These are phyloP conservation scores for Cordyceps sp. DNA, from an alignment of 2,329 filamentous ascomycete species.

Conservation along the genomic window DNA sequence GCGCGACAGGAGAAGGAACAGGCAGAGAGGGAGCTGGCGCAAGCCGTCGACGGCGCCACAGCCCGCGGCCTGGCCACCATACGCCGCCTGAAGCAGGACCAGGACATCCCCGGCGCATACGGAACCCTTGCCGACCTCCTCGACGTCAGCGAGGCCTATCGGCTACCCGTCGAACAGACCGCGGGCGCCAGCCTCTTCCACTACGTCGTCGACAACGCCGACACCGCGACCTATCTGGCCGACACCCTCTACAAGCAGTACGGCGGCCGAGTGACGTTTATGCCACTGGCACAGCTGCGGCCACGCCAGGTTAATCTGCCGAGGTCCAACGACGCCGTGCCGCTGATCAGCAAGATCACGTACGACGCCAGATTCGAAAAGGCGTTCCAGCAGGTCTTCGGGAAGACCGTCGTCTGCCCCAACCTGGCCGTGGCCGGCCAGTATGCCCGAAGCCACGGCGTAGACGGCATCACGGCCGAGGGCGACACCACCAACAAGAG, in stretches of 20 bases:
- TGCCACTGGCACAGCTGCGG: constrained; percentile 73
- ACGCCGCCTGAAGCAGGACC: constrained; percentile 62
- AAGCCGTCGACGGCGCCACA: constrained; percentile 81
- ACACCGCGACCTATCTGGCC: constrained; percentile 68
- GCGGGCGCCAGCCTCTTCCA: constrained; percentile 89
- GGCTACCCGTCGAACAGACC: constrained; percentile 80
- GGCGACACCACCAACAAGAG: constrained; percentile 92
- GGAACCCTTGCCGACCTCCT: constrained; percentile 90
- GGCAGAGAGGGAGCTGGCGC: constrained; percentile 60
- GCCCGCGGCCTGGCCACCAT: constrained; percentile 77
- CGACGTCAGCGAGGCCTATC: constrained; percentile 68
- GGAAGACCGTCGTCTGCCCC: constrained; percentile 85
- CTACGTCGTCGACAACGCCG: constrained; percentile 84
- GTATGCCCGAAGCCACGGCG: constrained; percentile 79
- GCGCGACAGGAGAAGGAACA: constrained; percentile 61
- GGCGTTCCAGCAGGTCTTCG: constrained; percentile 90
- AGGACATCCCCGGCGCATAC: constrained; percentile 72
- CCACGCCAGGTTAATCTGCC: constrained; percentile 60
- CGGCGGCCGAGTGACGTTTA: constrained; percentile 81
- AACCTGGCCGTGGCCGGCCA: constrained; percentile 76
- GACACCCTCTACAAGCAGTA: constrained; percentile 64
- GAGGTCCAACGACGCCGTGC: constrained; percentile 71
- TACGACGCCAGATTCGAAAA: constrained; percentile 65
- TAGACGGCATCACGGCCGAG: constrained; percentile 86
- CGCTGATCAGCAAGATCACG: constrained; percentile 68